phyloP scores from a whole-genome alignment of 2,329 filamentous ascomycete genomes.

The Aspergillus sergii region DNA sequence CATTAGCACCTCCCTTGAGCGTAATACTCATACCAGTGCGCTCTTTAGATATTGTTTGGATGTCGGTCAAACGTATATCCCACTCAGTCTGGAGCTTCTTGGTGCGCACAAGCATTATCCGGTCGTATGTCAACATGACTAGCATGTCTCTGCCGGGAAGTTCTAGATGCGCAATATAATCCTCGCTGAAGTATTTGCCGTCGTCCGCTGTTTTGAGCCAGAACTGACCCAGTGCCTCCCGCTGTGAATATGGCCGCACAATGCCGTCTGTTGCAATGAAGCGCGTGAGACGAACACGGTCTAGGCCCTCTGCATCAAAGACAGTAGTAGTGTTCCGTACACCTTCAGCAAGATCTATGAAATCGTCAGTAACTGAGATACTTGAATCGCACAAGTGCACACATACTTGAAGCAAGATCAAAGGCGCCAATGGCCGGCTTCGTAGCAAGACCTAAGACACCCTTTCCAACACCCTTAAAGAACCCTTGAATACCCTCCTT shows the following conservation, averaged over 20 bases:
- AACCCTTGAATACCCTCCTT: constrained; percentile 93
- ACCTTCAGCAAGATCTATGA: constrained; percentile 79
- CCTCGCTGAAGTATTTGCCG: constrained; percentile 95
- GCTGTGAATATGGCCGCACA: constrained; percentile 89
- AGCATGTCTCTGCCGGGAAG: constrained; percentile 85
- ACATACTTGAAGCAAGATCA: constrained; percentile 80
- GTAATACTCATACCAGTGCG: constrained; percentile 88
- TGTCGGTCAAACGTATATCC: constrained; percentile 93
- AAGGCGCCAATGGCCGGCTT: constrained; percentile 97
- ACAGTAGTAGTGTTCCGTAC: constrained; percentile 99
- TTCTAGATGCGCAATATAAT: constrained; percentile 95
- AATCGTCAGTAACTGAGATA: constrained; percentile 12
- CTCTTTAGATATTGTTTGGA: constrained; percentile 97
- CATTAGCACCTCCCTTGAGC: constrained; percentile 86
- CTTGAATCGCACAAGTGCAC: constrained; percentile 13
- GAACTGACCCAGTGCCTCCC: constrained; percentile 93
- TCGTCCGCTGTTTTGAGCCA: constrained; percentile 99
- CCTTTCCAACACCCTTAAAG: constrained; percentile 97
- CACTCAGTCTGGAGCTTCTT: constrained; percentile 87
- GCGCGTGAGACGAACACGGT: constrained; percentile 88
- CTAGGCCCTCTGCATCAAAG: constrained; percentile 91
- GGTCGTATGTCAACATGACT: constrained; percentile 82
- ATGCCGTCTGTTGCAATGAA: constrained; percentile 93
- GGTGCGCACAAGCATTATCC: constrained; percentile 87
- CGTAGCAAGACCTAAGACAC: constrained; percentile 88